Base-by-base conservation (phyloP, 176 grass and related monocot genomes). In the Ensete glaucum region DNA sequence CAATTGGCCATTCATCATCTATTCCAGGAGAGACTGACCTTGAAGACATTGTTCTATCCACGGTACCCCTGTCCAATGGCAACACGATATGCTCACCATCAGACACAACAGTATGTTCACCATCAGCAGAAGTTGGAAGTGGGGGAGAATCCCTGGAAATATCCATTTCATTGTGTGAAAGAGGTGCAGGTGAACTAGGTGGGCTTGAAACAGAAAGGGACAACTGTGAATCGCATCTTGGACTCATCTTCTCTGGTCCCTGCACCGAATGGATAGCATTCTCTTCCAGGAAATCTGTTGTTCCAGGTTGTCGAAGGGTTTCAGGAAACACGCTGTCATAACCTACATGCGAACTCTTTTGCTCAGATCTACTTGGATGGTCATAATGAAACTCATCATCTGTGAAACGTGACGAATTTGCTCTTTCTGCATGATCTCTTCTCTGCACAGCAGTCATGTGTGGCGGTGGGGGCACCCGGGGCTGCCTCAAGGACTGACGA, bases 141-240 rank as follows among this genome's bases (percentile, higher is more conserved):
- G 84, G 90, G 50, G 95, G 95, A 24, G 91, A 89, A 86, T 97
- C 94, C 20, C 89, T 85, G 73, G 83, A 88, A 76, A 96, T 89
- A 91, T 98, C 95, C 84, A 98, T 93, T 62, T 98, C 95, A 34
- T 98, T 84, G 78, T 98, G 95, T 29, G 86, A 93, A 82, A 91
- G 71, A 78, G 90, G 85, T 64, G 81, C 76, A 25, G 95, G 95
- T 51, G 86, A 98, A 75, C 84, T 85, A 64, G 95, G 95, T 76
- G 90, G 88, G 77, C 90, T 98, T 56, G 88, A 93, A 87, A 91
- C 85, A 79, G 90, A 98, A 80, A 98, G 78, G 75, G 88, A 93
- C 80, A 88, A 91, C 75, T 93, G 88, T 29, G 90, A 94, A 58
- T 81, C 88, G 67, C 87, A 91, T 79, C 77, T 72, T 78, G 90